Conservation (phyloP, 257 asterid genomes). For the Solanum bulbocastanum region DNA sequence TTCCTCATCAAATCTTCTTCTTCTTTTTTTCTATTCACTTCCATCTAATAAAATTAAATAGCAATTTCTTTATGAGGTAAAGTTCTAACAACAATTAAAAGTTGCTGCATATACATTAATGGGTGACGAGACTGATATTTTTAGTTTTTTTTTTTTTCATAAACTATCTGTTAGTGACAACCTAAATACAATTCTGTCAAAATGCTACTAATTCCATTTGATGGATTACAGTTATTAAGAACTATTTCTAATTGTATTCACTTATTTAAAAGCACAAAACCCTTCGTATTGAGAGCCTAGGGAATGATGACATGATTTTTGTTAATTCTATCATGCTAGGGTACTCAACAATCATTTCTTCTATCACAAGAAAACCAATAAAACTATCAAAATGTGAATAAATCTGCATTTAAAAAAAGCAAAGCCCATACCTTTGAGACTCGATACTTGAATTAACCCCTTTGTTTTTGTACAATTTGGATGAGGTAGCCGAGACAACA, state of each 20-base stretch:
- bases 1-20: neutral
- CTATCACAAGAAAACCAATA: neutral
- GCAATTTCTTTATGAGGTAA: neutral
- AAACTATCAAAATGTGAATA: neutral
- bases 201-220: neutral
- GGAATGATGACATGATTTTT: neutral
- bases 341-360: neutral
- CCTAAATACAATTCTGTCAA: neutral
- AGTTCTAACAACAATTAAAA: neutral
- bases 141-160: neutral
- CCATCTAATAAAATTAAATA: neutral
- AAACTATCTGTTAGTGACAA: neutral
- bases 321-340: neutral
- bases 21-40: neutral
- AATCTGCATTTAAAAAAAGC: neutral
- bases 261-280: neutral
- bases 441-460: constrained; percentile 11
- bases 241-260: neutral
- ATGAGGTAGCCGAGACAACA: constrained; percentile 16
- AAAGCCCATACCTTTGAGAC: constrained; percentile 35
- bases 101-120: neutral
- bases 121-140: neutral
- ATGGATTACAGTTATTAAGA: neutral
- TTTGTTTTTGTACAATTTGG: constrained; percentile 9
- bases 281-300: neutral